Conservation (phyloP, 1,284 basidiomycete genomes). For the Cystobasidiaceae sp. region DNA sequence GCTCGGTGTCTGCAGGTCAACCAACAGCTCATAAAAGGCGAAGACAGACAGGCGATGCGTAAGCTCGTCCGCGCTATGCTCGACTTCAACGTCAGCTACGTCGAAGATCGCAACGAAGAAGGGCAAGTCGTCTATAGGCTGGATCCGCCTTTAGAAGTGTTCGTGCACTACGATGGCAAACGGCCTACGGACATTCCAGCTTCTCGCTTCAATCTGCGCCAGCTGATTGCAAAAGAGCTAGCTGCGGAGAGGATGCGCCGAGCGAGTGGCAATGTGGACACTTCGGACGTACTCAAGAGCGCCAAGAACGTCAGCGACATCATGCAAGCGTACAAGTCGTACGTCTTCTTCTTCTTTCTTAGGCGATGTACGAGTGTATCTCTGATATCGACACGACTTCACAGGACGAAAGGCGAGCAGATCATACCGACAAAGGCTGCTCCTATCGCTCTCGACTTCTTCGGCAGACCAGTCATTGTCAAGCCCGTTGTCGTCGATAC, state of each 20-base stretch:
- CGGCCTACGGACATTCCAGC: slow-evolving; percentile 75
- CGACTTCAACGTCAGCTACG: slow-evolving; percentile 75
- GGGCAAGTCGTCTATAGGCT: slow-evolving; percentile 85
- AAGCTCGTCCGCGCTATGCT: slow-evolving; percentile 86
- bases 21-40: slow-evolving; percentile 76
- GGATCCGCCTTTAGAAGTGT: slow-evolving; percentile 92
- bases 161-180: slow-evolving; percentile 92
- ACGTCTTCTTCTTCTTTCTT: background rate
- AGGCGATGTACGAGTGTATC: background rate
- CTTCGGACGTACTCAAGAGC: slow-evolving; percentile 1
- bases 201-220: slow-evolving; percentile 83
- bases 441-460: slow-evolving; percentile 79
- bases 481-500: slow-evolving; percentile 34
- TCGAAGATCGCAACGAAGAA: slow-evolving; percentile 83
- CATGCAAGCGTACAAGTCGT: slow-evolving; percentile 33
- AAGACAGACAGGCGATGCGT: slow-evolving; percentile 66
- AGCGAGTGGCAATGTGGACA: background rate
- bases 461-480: slow-evolving; percentile 67
- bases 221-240: slow-evolving; percentile 62
- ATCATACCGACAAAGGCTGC: slow-evolving; percentile 65
- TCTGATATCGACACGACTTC: slow-evolving; percentile 55
- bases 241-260: slow-evolving; percentile 34
- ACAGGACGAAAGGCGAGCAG: slow-evolving; percentile 40
- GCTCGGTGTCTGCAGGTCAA: slow-evolving; percentile 58
- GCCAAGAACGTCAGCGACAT: slow-evolving; percentile 34